Evolutionary conservation across 2,329 filamentous ascomycete species (phyloP), one percentile per base, ranked within the genome.

Genomic region (Biscogniauxia mediterranea): DNA sequence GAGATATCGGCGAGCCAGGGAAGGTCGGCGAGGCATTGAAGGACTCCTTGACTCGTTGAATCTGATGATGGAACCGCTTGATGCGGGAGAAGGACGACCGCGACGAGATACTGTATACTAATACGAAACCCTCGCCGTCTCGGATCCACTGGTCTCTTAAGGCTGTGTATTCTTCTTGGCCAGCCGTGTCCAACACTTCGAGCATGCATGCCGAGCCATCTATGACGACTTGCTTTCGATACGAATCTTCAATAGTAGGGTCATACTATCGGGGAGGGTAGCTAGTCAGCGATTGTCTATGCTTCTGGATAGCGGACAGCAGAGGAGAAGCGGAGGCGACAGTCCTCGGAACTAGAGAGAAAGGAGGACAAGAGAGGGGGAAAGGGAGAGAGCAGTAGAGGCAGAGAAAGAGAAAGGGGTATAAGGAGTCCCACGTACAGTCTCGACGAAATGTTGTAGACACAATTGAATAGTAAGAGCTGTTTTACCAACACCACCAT

Each of bases 91-190:
- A 98, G 20, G 94, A 98, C 38, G 93, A 93, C 72, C 95, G 90
- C 57, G 94, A 98, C 15, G 95, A 97, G 78, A 99, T 98, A 81
- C 93, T 97, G 83, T 99, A 98, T 67, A 99, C 95, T 64, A 99
- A 84, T 28, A 99, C 92, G 75, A 98, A 98, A 20, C 95, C 95
- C 77, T 99, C 95, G 68, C 95, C 94, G 74, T 98, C 94, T 70
- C 95, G 88, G 76, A 98, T 98, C 94, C 94, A 98, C 81, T 98
- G 95, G 76, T 98, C 95, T 73, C 95, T 86, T 71, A 98, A 81
- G 54, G 95, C 95, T 66, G 94, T 97, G 79, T 98, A 99, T 80
- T 99, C 95, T 80, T 99, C 95, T 77, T 99, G 95, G 61, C 95
- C 95, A 57, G 95, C 95, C 58, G 95, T 99, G 79, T 99, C 95